These are phyloP conservation scores for Cladochytrium replicatum DNA, from an alignment of 192 early-diverging fungal species.

Conservation along the genomic window DNA sequence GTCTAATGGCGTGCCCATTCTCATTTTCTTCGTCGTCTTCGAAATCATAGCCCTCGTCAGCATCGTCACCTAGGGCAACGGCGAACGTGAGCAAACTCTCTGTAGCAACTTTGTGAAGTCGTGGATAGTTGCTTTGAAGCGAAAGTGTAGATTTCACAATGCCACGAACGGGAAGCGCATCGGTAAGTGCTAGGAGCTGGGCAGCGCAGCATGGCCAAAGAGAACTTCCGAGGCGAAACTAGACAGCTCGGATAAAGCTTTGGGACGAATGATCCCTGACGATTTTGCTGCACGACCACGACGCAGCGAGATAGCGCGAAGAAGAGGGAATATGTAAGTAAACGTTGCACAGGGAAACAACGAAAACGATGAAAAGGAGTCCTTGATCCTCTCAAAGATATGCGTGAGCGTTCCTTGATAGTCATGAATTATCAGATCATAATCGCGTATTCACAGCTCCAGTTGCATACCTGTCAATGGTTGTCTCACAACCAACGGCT, in stretches of 20 bases:
- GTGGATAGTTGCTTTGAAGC: slow-evolving; percentile 29
- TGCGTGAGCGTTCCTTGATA: too few species aligned
- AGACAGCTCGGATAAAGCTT: slow-evolving; percentile 25
- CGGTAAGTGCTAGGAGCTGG: slow-evolving; percentile 14
- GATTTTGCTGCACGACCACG: slow-evolving; percentile 15
- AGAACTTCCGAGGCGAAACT: slow-evolving; percentile 33
- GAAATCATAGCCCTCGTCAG: slow-evolving; percentile 16
- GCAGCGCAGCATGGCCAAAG: slow-evolving; percentile 28
- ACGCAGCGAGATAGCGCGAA: slow-evolving; percentile 25
- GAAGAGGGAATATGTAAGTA: slow-evolving; percentile 34
- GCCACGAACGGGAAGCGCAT: too few species aligned
- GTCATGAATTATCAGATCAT: too few species aligned
- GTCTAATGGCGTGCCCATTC: neutral
- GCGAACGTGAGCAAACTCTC: slow-evolving; percentile 29
- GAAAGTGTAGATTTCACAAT: slow-evolving; percentile 28
- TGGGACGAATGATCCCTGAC: slow-evolving; percentile 41
- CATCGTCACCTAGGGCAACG: slow-evolving; percentile 23
- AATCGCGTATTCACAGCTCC: too few species aligned
- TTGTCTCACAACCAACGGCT: too few species aligned
- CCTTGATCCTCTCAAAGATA: too few species aligned
- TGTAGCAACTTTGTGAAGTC: slow-evolving; percentile 24
- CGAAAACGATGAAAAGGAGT: slow-evolving; percentile 1
- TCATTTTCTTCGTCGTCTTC: slow-evolving; percentile 21
- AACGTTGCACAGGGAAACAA: slow-evolving; percentile 12
- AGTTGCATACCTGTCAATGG: too few species aligned